These are phyloP conservation scores for Chalciporus chontae DNA, from an alignment of 768 basidiomycete genomes.

Conservation along the genomic window DNA sequence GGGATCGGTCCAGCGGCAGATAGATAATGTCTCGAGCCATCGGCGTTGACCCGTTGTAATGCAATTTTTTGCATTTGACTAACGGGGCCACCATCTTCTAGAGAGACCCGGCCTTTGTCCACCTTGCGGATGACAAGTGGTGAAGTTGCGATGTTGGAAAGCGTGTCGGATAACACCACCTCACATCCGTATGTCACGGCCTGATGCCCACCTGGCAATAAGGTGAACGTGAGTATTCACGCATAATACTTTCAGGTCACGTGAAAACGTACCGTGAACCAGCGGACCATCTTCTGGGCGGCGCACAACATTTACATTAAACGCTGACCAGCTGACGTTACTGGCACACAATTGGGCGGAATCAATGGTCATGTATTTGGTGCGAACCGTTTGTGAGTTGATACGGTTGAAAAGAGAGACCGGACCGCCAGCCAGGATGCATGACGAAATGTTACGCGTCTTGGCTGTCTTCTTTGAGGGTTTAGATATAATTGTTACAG, in stretches of 20 bases:
- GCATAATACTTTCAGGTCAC: constrained; percentile 42
- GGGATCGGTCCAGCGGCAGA: constrained; percentile 85
- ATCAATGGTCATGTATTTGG: constrained; percentile 96
- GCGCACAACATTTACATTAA: constrained; percentile 87
- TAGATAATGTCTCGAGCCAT: constrained; percentile 82
- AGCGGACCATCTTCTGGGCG: constrained; percentile 62
- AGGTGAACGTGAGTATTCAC: constrained; percentile 38
- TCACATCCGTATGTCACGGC: constrained; percentile 92
- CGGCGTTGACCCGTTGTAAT: constrained; percentile 75
- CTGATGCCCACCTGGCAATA: constrained; percentile 58
- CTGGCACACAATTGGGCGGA: constrained; percentile 81
- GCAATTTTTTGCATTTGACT: constrained; percentile 98
- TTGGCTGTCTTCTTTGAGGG: constrained; percentile 97
- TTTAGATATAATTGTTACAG: constrained; percentile 94
- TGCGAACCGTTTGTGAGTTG: constrained; percentile 94
- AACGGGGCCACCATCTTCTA: constrained; percentile 88
- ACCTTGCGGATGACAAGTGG: constrained; percentile 89
- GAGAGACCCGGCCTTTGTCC: constrained; percentile 82
- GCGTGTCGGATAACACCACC: constrained; percentile 79
- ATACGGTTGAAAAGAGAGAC: constrained; percentile 95
- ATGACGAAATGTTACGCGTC: constrained; percentile 87
- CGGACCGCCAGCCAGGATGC: constrained; percentile 84
- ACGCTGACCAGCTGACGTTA: constrained; percentile 90
- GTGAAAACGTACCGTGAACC: constrained; percentile 59
- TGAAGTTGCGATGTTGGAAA: constrained; percentile 81